Base-by-base conservation (phyloP, 2,329 filamentous ascomycete species). In the Ophiostoma himal-ulmi region DNA sequence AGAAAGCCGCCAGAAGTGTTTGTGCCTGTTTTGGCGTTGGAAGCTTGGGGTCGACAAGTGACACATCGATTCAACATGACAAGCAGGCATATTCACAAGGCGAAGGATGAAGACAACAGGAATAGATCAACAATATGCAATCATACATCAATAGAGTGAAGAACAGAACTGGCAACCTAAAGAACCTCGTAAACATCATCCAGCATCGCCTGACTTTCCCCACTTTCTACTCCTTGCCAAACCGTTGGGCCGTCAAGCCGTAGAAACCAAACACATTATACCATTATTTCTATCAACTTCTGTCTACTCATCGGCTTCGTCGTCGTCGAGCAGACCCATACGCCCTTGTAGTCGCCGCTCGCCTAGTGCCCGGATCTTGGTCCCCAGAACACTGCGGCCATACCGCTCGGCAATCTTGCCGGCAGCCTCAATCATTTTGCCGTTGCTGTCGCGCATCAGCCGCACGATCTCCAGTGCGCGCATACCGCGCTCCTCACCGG, bases 401-500 rank as follows among this genome's bases (percentile, higher is more conserved):
- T 96, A 99, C 75, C 94, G 84, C 77, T 91, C 88, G 10, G 95
- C 95, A 68, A 99, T 88, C 84, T 96, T 97, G 70, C 89, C 88
- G 1, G 95, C 95, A 5, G 94, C 91, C 78, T 97, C 93, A 71
- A 97, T 80, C 92, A 97, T 97, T 78, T 91, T 90, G 22, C 94
- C 94, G 72, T 88, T 91, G 65, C 88, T 84, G 81, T 98, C 94
- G 64, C 86, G 86, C 89, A 99, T 91, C 76, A 99, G 83, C 73
- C 86, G 84, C 39, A 96, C 95, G 76, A 98, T 86, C 81, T 99
- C 96, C 48, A 99, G 82, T 0, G 94, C 94, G 75, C 94, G 93
- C 93, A 97, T 97, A 6, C 94, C 94, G 39, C 91, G 85, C 73
- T 98, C 94, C 79, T 99, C 95, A 64, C 93, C 93, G 74, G 95